Conservation (phyloP, 2,329 filamentous ascomycete genomes). For the Fusarium redolens region DNA sequence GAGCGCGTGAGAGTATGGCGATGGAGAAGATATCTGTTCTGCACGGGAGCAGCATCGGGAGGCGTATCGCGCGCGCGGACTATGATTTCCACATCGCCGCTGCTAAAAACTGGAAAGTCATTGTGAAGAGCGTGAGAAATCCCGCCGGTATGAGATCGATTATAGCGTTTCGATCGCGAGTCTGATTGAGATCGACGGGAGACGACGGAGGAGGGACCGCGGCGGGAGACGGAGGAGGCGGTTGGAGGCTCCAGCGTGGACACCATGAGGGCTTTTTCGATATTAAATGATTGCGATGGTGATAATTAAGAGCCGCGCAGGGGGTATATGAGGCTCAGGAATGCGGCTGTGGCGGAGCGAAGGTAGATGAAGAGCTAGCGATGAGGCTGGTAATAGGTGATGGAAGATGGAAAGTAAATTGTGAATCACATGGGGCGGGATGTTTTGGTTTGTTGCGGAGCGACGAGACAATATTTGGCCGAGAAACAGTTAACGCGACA, state of each 20-base stretch:
- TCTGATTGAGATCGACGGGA: constrained; percentile 69
- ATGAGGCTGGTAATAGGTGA: constrained; percentile 23
- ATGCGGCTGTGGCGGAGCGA: constrained; percentile 31
- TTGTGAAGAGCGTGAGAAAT: constrained; percentile 78
- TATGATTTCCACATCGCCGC: constrained; percentile 92
- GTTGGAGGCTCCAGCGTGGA: constrained; percentile 66
- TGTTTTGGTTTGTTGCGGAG: constrained; percentile 39
- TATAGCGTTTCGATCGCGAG: constrained; percentile 75
- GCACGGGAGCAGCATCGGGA: constrained; percentile 48
- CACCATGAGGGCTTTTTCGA: constrained; percentile 62
- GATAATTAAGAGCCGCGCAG: constrained; percentile 16
- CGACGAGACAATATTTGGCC: constrained; percentile 21
- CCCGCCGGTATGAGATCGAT: constrained; percentile 83
- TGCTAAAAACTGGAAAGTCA: constrained; percentile 93
- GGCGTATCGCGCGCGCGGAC: constrained; percentile 67
- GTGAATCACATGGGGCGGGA: constrained; percentile 43
- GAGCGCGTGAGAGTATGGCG: constrained; percentile 87
- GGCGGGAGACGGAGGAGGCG: constrained; percentile 65
- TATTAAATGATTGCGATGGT: constrained; percentile 1
- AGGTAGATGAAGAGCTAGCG: constrained; percentile 26
- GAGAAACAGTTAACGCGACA: constrained; percentile 7
- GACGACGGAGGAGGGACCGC: constrained; percentile 67
- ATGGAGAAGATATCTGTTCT: constrained; percentile 89
- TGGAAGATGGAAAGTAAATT: constrained; percentile 10
- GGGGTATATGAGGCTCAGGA: constrained; percentile 11